Percentiles rank a stretch among this genome's conserved stretches.
Conservation (phyloP, 2,329 filamentous ascomycete species). For the Metarhizium brunneum region DNA sequence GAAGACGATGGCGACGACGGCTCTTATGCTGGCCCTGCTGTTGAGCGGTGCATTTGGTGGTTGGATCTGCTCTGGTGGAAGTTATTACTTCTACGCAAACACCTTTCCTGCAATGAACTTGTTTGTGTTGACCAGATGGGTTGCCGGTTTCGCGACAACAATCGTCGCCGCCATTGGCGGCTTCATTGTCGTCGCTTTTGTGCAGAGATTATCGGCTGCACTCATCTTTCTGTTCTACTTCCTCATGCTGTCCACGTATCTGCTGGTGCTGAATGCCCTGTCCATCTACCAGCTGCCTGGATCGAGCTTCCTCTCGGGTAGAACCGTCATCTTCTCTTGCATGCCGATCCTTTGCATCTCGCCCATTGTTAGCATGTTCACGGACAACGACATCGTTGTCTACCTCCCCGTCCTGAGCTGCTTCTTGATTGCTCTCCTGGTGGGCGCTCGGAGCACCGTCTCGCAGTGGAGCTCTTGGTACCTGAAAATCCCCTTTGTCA, state of each 20-base stretch:
- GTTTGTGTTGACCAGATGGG: not conserved
- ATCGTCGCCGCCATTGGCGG: not conserved
- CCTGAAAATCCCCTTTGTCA: not conserved
- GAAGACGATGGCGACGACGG: not conserved
- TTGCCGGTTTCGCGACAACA: not conserved
- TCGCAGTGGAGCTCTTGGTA: not conserved
- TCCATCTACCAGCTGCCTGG: not conserved
- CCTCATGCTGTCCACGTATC: not conserved
- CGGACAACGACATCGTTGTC: not conserved
- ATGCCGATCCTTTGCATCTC: not conserved
- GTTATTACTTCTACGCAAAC: conserved; percentile 1
- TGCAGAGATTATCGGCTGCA: not conserved
- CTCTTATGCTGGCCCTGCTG: not conserved
- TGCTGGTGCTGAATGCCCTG: not conserved
- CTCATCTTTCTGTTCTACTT: not conserved
- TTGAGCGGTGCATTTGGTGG: not conserved
- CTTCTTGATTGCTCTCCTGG: not conserved
- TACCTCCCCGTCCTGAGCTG: not conserved
- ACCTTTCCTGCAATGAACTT: not conserved
- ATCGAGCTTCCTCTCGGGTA: not conserved
- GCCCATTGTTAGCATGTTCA: not conserved
- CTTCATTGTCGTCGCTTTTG: not conserved
- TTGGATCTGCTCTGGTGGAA: not conserved
- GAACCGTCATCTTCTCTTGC: not conserved
- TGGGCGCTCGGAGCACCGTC: not conserved